Percentiles rank a stretch among this genome's conserved stretches.
These are phyloP conservation scores for Nicotiana tomentosiformis DNA, from an alignment of 257 asterid species.

Conservation along the genomic window DNA sequence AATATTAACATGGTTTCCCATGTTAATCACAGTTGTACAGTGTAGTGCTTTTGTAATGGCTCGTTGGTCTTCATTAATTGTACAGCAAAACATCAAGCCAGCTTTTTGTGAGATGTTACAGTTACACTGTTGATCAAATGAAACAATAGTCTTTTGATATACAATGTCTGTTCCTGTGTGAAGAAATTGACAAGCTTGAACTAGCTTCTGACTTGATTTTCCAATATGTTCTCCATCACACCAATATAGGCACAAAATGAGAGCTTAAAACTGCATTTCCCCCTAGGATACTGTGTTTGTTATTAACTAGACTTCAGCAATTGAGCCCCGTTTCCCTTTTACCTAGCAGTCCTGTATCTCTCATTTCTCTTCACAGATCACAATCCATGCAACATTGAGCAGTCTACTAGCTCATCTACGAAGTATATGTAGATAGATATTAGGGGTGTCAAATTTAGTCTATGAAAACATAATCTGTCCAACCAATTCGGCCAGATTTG, in stretches of 20 bases:
- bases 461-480: too few species aligned
- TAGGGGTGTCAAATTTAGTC: too few species aligned
- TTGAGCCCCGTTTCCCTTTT: too few species aligned
- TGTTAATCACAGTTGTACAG: background rate
- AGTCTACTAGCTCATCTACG: background rate
- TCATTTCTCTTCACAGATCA: background rate
- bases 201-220: background rate
- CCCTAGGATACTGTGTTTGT: background rate
- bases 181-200: background rate
- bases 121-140: background rate
- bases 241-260: slow-evolving; percentile 1
- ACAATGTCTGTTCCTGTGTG: background rate
- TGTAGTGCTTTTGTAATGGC: slow-evolving; percentile 3
- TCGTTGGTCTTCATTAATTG: background rate
- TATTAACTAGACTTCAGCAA: too few species aligned
- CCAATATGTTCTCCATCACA: background rate
- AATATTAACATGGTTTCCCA: background rate
- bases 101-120: slow-evolving; percentile 3
- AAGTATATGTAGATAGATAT: background rate
- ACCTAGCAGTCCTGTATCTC: background rate
- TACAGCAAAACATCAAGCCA: background rate
- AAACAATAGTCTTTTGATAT: background rate
- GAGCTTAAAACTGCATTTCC: background rate
- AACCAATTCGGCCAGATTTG: too few species aligned
- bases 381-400: background rate